Base-by-base conservation (phyloP, 805 yeast species). In the Cyberlindnera nakhonratchasimensis region DNA sequence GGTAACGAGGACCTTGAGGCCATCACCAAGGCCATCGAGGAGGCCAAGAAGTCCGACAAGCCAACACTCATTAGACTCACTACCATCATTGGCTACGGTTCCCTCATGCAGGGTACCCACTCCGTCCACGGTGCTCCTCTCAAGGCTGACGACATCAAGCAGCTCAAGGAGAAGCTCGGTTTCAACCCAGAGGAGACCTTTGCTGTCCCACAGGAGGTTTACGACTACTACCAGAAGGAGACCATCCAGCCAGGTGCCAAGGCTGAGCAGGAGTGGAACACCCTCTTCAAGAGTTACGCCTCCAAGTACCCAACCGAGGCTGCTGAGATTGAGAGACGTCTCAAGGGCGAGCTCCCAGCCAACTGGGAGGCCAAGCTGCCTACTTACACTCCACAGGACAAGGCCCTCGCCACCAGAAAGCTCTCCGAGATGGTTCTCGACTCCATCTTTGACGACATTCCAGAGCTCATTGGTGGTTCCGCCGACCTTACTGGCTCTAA, bases 401-500 rank as follows among this genome's bases (percentile, higher is more conserved):
- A 74, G 55, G 82, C 96, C 37, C 74, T 89, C 55, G 99, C 99
- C 50, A 79, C 97, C 48, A 86, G 99, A 79, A 91, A 91, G 77
- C 74, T 89, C 61, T 85, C 95, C 40, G 97, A 91, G 75, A 74
- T 73, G 54, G 87, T 82, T 30, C 71, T 91, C 59, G 72, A 75
- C 55, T 67, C 71, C 51, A 67, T 91, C 57, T 73, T 75, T 57
- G 75, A 74, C 21, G 77, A 55, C 34, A 53, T 91, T 40, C 98
- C 98, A 42, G 96, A 89, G 75, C 71, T 91, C 51, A 71, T 91
- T 62, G 97, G 97, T 72, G 99, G 99, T 62, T 90, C 98, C 54
- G 99, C 99, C 46, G 99, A 91, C 71, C 79, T 91, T 72, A 91
- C 98, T 45, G 95, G 95, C 55, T 91, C 98, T 43, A 93, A 91